phyloP scores from a whole-genome alignment of 768 basidiomycete genomes.

The Tephrocybe sp. region DNA sequence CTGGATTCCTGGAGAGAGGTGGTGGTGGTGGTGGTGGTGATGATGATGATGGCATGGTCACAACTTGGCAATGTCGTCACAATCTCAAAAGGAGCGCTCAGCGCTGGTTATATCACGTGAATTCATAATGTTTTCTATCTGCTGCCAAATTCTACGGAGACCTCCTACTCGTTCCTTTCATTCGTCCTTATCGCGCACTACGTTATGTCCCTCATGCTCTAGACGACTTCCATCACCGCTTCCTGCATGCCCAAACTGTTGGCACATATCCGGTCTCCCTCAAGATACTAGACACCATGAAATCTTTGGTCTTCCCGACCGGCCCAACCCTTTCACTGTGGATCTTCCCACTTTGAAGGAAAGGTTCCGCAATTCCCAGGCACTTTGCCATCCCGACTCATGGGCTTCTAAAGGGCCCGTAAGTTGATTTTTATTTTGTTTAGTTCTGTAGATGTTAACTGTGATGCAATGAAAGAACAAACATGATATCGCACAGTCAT shows the following conservation, averaged over 20 bases:
- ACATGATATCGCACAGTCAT: constrained; percentile 54
- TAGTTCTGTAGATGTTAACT: background rate
- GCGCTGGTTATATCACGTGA: too few species aligned
- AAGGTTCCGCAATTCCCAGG: constrained; percentile 70
- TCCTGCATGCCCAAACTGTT: constrained; percentile 77
- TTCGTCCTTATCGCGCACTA: constrained; percentile 6
- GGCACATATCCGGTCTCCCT: constrained; percentile 59
- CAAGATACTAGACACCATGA: constrained; percentile 58
- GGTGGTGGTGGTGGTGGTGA: constrained; percentile 8
- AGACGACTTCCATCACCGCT: constrained; percentile 56
- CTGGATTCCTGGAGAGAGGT: constrained; percentile 39
- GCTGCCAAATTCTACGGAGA: constrained; percentile 10
- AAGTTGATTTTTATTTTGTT: constrained; percentile 18
- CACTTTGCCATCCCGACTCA: constrained; percentile 81
- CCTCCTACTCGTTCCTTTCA: constrained; percentile 9
- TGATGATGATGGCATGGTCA: background rate
- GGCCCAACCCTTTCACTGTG: constrained; percentile 69
- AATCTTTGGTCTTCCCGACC: constrained; percentile 60
- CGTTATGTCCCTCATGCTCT: constrained; percentile 63
- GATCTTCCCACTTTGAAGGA: constrained; percentile 57
- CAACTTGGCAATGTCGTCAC: background rate
- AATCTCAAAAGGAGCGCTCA: too few species aligned
- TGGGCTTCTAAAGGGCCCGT: constrained; percentile 72
- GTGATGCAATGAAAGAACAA: constrained; percentile 38
- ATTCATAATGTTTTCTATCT: constrained; percentile 8